Conservation (phyloP, 164 flowering plant genomes). For the Litsea cubeba region DNA sequence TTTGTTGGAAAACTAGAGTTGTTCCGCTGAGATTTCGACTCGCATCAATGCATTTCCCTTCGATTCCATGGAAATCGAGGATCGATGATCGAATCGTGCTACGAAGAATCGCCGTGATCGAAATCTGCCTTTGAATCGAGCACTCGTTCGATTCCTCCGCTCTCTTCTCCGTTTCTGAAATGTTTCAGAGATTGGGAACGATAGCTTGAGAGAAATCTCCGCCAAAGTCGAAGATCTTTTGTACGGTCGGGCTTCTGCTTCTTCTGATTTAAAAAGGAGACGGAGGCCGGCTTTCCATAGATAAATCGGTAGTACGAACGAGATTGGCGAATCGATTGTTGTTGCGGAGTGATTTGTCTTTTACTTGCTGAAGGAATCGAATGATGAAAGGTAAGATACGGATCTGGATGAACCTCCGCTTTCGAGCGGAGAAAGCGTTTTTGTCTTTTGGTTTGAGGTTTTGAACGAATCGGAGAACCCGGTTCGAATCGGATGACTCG, state of each 20-base stretch:
- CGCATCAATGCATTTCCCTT: neutral
- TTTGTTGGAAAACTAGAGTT: neutral
- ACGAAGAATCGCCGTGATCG: slow-evolving; percentile 7
- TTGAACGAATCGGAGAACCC: slow-evolving; percentile 2
- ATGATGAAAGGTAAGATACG: neutral
- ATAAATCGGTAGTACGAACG: neutral
- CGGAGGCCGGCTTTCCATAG: too few species aligned
- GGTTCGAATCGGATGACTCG: neutral
- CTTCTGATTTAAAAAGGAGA: too few species aligned
- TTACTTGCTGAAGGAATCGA: neutral
- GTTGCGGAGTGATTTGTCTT: neutral
- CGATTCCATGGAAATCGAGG: slow-evolving; percentile 2
- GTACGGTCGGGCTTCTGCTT: too few species aligned
- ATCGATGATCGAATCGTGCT: slow-evolving; percentile 2
- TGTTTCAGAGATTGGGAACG: too few species aligned
- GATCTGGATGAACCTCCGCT: neutral
- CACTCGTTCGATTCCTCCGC: neutral
- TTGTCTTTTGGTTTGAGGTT: neutral
- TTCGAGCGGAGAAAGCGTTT: neutral
- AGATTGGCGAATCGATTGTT: neutral
- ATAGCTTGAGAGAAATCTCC: neutral
- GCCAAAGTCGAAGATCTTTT: neutral
- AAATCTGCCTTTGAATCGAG: neutral
- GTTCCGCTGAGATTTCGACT: slow-evolving; percentile 1
- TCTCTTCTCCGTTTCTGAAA: too few species aligned